These are phyloP conservation scores for Ceratobasidium sp. DNA, from an alignment of 1,284 basidiomycete species.

Conservation along the genomic window DNA sequence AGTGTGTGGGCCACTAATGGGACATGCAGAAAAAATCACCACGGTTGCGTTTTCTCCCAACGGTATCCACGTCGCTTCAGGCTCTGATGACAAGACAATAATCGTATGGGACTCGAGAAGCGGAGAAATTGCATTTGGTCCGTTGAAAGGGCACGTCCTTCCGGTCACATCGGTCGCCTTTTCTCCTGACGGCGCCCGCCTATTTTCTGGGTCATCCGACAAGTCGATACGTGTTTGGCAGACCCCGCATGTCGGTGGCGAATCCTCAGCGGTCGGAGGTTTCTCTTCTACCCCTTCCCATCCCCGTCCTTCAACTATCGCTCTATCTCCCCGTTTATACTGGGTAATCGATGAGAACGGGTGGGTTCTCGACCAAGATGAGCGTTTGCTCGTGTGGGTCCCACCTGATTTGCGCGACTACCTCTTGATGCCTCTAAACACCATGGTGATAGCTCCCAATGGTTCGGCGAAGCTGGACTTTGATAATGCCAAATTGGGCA, in stretches of 20 bases:
- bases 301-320: not conserved
- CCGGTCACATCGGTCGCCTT: not conserved
- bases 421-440: not conserved
- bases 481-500: not conserved
- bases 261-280: not conserved
- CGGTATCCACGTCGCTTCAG: too few relatives aligned
- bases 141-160: not conserved
- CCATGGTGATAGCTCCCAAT: not conserved
- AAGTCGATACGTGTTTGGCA: not conserved
- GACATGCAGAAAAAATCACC: too few relatives aligned
- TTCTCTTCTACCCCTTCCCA: not conserved
- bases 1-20: not conserved
- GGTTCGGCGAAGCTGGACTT: not conserved
- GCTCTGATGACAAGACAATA: too few relatives aligned
- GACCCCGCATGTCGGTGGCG: too few relatives aligned
- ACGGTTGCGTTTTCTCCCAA: too few relatives aligned
- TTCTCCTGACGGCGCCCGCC: not conserved
- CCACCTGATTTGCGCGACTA: not conserved
- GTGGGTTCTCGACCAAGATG: not conserved
- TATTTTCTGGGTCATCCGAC: not conserved
- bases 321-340: not conserved
- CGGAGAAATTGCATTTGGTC: not conserved
- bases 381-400: not conserved
- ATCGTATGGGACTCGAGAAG: not conserved
- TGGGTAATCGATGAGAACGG: not conserved